Evolutionary conservation across 2,329 filamentous ascomycete species (phyloP).

Genomic region (Cladosporium cucumerinum): DNA sequence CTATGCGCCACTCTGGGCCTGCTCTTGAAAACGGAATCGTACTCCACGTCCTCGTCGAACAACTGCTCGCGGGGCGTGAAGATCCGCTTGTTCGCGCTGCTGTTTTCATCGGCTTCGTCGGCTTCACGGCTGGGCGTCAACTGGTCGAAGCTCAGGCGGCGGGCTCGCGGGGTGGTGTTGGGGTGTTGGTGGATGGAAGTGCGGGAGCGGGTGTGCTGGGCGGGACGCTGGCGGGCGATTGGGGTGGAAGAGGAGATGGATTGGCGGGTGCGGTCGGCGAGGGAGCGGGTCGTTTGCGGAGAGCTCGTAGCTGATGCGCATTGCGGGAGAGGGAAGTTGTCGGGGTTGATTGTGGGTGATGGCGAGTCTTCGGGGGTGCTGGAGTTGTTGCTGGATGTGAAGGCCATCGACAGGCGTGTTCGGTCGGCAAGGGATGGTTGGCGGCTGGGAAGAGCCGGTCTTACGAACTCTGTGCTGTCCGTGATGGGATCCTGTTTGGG

Average conservation of each 20-base stretch:
- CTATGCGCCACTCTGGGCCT: slow-evolving; percentile 76
- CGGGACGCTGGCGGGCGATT: slow-evolving; percentile 25
- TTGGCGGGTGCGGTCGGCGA: slow-evolving; percentile 75
- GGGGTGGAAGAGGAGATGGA: slow-evolving; percentile 62
- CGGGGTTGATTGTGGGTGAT: slow-evolving; percentile 21
- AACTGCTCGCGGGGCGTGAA: slow-evolving; percentile 64
- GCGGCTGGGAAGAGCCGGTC: slow-evolving; percentile 14
- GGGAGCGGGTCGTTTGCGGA: slow-evolving; percentile 40
- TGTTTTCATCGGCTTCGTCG: not conserved
- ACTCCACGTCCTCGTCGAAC: slow-evolving; percentile 68
- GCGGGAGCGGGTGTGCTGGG: slow-evolving; percentile 33
- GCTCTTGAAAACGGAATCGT: slow-evolving; percentile 80
- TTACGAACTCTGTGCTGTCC: slow-evolving; percentile 23
- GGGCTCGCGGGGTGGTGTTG: not conserved
- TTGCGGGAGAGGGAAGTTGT: slow-evolving; percentile 5
- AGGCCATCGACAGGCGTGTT: slow-evolving; percentile 46
- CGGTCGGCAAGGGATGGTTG: slow-evolving; percentile 43
- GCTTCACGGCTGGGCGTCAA: not conserved
- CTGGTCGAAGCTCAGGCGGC: not conserved
- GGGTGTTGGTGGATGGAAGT: slow-evolving; percentile 38
- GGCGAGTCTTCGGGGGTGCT: not conserved
- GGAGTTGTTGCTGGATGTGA: slow-evolving; percentile 10
- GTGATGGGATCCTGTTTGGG: not conserved
- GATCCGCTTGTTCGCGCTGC: slow-evolving; percentile 26
- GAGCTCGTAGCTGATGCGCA: slow-evolving; percentile 4